Base-by-base conservation (phyloP, 2,329 filamentous ascomycete genomes). In the Diaporthe vexans region DNA sequence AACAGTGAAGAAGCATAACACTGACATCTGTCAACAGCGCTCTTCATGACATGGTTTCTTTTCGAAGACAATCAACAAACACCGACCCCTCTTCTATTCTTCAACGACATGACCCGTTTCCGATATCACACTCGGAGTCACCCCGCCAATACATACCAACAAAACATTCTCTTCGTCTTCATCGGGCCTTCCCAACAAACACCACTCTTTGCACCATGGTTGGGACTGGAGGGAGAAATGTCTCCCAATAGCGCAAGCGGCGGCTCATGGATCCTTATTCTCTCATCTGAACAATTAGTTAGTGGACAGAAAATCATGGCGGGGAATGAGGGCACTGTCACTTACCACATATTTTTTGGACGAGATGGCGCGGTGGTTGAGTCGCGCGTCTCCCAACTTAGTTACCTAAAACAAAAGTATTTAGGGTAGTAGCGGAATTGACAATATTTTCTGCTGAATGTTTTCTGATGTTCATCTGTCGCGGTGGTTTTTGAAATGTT, bases 141-240 rank as follows among this genome's bases (percentile, higher is more conserved):
- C 67, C 52, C 68, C 74, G 67, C 56, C 67, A 43, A 26, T 19
- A 56, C 29, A 46, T 15, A 21, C 21, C 46, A 61, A 63, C 24
- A 57, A 68, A 24, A 57, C 48, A 26, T 63, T 72, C 67, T 72
- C n/a, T 52, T 73, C 73, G 26, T 74, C 15, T 67, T 54, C 73
- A 73, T 58, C 33, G 51, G 59, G 74, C 52, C 29, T 40, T 46
- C 51, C 51, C 40, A n/a, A 54, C 17, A 24, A 46, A 26, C 35
- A 15, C 57, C 33, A 48, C 10, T 40, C 26, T 37, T 29, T 24
- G 11, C 52, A 54, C 33, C 3, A 33, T 24, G 29, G 17, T 15
- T 11, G 46, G 19, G 65, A 51, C 15, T 57, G 37, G 40, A 19
- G 70, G 29, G 21, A 46, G 19, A 37, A 6, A 70, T 46, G 10